These are phyloP conservation scores for Schizonepeta tenuifolia DNA, from an alignment of 257 asterid genomes.

Conservation along the genomic window DNA sequence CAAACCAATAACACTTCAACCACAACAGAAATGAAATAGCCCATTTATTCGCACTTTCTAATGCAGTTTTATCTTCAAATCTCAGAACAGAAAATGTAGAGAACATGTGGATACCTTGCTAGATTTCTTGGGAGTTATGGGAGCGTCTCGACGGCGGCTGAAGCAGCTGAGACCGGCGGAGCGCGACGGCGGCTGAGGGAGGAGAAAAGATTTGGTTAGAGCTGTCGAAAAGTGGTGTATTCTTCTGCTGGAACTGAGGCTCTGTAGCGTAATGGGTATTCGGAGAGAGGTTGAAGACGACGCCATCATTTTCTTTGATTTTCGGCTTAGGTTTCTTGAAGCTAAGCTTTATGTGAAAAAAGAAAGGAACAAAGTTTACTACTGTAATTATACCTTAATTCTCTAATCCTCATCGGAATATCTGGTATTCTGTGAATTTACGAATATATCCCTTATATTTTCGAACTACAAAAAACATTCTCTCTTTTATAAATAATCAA, in stretches of 20 bases:
- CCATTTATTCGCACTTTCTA: not conserved
- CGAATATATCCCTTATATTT: no score
- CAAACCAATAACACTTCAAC: not conserved
- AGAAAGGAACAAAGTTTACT: no score
- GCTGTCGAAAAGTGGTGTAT: constrained; percentile 38
- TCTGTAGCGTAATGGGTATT: constrained; percentile 41
- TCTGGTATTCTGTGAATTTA: no score
- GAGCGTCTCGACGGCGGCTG: constrained; percentile 59
- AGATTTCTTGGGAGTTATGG: constrained; percentile 47
- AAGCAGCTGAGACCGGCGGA: constrained; percentile 51
- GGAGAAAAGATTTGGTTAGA: constrained; percentile 34
- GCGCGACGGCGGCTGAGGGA: constrained; percentile 38
- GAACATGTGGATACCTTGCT: constrained; percentile 42
- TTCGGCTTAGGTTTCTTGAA: not conserved
- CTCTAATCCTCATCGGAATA: no score
- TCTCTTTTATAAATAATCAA: not conserved
- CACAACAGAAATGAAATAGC: not conserved
- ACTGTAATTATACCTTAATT: no score
- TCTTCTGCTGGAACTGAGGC: constrained; percentile 24
- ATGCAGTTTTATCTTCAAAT: not conserved
- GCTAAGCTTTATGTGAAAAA: no score
- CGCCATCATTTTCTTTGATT: constrained; percentile 43
- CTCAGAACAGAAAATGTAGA: not conserved
- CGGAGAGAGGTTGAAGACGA: constrained; percentile 43
- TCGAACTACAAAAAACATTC: not conserved